Percentiles rank a stretch among this genome's conserved stretches.
Evolutionary conservation across 2,329 filamentous ascomycete genomes (phyloP).

Genomic region (Monosporascus sp.): DNA sequence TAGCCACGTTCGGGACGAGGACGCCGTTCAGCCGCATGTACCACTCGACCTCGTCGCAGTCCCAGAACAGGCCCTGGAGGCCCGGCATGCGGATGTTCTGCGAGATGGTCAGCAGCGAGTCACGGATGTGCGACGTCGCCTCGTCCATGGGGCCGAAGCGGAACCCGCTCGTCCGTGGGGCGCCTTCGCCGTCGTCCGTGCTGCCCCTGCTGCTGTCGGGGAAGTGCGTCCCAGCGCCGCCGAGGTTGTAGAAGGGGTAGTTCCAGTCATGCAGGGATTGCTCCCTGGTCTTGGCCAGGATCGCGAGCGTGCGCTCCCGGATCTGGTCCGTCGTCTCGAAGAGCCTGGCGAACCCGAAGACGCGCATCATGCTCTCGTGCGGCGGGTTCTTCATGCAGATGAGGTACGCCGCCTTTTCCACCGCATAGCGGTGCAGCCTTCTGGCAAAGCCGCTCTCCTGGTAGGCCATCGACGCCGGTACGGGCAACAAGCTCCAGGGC

Average conservation of each 20-base stretch:
- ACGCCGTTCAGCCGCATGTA: constrained; percentile 64
- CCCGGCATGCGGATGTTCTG: constrained; percentile 52
- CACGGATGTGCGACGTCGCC: constrained; percentile 32
- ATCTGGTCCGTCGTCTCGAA: constrained; percentile 50
- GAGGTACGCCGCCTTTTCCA: constrained; percentile 58
- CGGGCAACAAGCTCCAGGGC: constrained; percentile 31
- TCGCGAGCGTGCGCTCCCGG: constrained; percentile 30
- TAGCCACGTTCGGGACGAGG: constrained; percentile 48
- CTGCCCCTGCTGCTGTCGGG: constrained; percentile 24
- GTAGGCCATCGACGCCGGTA: constrained; percentile 52
- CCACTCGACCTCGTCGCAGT: constrained; percentile 68
- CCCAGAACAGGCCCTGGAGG: constrained; percentile 71
- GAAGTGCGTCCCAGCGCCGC: constrained; percentile 64
- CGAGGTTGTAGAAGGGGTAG: constrained; percentile 59
- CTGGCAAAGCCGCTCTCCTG: constrained; percentile 65
- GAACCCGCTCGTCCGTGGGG: constrained; percentile 24
- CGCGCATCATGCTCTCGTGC: constrained; percentile 41
- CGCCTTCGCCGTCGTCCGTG: constrained; percentile 14
- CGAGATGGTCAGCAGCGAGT: constrained; percentile 37
- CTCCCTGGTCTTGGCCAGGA: constrained; percentile 25
- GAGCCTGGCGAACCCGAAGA: constrained; percentile 66
- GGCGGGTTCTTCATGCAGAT: constrained; percentile 45
- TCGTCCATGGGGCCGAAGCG: constrained; percentile 45
- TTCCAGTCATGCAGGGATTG: constrained; percentile 52
- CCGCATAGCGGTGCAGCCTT: constrained; percentile 58